Conservation (phyloP, 2,329 filamentous ascomycete genomes). For the Beauveria brongniartii region DNA sequence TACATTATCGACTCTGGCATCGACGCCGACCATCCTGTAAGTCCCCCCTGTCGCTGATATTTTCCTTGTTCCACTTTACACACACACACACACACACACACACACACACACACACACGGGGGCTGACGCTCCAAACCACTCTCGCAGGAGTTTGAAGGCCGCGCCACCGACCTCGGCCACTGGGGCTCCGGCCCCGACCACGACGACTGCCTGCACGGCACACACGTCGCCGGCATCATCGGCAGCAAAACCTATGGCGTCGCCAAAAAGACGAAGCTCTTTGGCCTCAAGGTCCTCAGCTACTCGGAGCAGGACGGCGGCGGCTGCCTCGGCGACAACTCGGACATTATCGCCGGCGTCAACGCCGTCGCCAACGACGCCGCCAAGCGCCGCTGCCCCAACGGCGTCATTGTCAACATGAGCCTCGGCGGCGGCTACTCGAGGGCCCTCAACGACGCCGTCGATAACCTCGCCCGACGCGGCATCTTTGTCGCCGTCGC, state of each 20-base stretch:
- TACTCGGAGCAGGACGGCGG: slow-evolving; percentile 10
- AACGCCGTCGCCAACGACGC: slow-evolving; percentile 35
- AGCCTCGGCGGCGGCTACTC: slow-evolving; percentile 48
- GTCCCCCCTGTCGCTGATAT: slow-evolving; percentile 8
- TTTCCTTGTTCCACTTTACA: too few species aligned
- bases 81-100: too few species aligned
- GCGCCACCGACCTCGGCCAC: slow-evolving; percentile 38
- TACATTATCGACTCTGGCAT: slow-evolving; percentile 36
- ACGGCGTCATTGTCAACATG: slow-evolving; percentile 41
- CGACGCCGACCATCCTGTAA: slow-evolving; percentile 21
- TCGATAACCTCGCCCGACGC: slow-evolving; percentile 63
- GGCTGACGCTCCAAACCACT: background rate
- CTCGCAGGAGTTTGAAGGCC: slow-evolving; percentile 35
- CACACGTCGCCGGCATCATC: slow-evolving; percentile 48
- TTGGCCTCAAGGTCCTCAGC: slow-evolving; percentile 46
- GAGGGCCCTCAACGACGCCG: slow-evolving; percentile 76
- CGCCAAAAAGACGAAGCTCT: slow-evolving; percentile 42
- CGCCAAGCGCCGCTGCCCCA: slow-evolving; percentile 25
- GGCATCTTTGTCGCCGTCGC: slow-evolving; percentile 44
- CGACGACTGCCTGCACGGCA: slow-evolving; percentile 48
- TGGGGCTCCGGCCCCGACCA: slow-evolving; percentile 31
- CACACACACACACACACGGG: too few species aligned
- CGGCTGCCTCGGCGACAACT: slow-evolving; percentile 14
- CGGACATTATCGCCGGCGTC: slow-evolving; percentile 40
- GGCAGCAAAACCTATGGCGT: slow-evolving; percentile 48